phyloP scores from a whole-genome alignment of 441 rosid genomes.

The Brassica hybrid region DNA sequence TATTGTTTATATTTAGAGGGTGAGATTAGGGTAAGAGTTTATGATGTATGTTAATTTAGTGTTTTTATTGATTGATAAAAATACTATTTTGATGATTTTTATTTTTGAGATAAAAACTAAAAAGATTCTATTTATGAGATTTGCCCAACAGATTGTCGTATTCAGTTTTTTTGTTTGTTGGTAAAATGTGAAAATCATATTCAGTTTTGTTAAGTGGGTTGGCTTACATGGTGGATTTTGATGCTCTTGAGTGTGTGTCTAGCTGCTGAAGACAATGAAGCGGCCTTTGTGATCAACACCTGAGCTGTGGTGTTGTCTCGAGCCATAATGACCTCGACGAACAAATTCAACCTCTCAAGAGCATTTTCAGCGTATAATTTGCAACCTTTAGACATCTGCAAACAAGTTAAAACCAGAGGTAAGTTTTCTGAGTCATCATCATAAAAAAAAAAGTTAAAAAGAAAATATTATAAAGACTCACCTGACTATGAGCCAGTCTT shows the following conservation, averaged over 20 bases:
- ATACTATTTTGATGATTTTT: not conserved
- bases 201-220: not conserved
- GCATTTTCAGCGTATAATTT: constrained; percentile 65
- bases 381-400: constrained; percentile 55
- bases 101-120: not conserved
- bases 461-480: constrained; percentile 17
- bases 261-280: constrained; percentile 47
- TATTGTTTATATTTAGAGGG: too few species aligned
- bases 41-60: too few species aligned
- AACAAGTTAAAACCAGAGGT: constrained; percentile 24
- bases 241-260: constrained; percentile 51
- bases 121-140: not conserved
- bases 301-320: constrained; percentile 53
- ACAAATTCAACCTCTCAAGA: constrained; percentile 58
- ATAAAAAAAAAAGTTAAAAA: not conserved
- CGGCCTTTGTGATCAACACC: constrained; percentile 49
- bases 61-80: not conserved
- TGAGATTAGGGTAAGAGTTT: too few species aligned
- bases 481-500: constrained; percentile 65
- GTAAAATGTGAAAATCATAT: too few species aligned
- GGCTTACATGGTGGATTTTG: constrained; percentile 52
- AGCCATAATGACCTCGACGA: constrained; percentile 58
- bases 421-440: constrained; percentile 5
- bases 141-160: not conserved
- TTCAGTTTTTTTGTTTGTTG: not conserved